phyloP scores from a whole-genome alignment of 2,329 filamentous ascomycete genomes.

The Orbilia javanica region DNA sequence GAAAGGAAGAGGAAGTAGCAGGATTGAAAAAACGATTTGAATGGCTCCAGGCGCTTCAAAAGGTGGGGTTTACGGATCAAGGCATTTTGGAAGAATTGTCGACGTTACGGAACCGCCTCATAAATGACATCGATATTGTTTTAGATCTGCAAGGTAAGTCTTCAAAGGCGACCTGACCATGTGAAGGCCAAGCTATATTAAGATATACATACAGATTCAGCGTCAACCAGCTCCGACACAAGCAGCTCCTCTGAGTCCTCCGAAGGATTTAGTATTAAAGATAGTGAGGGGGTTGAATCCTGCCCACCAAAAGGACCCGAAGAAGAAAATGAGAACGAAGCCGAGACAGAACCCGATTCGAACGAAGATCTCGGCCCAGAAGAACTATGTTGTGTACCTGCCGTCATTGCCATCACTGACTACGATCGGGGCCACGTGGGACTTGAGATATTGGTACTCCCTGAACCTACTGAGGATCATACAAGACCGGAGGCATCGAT shows the following conservation, averaged over 20 bases:
- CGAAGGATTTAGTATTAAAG: not conserved
- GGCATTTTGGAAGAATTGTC: no score
- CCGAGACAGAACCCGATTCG: no score
- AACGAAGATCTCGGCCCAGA: not conserved
- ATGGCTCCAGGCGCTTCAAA: no score
- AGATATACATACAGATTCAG: not conserved
- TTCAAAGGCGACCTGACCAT: no score
- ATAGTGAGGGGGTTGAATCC: not conserved
- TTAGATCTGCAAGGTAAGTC: no score
- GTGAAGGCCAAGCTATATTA: no score
- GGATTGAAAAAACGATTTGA: no score
- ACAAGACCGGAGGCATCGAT: conserved; percentile 23
- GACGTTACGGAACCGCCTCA: no score
- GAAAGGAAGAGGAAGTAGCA: no score
- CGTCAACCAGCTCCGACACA: not conserved
- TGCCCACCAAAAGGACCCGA: not conserved
- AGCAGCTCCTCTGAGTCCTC: not conserved
- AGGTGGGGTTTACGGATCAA: no score
- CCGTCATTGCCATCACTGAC: conserved; percentile 26
- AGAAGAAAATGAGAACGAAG: no score
- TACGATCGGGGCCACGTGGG: conserved; percentile 34
- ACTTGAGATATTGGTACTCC: conserved; percentile 44
- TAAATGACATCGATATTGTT: no score
- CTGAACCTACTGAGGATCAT: conserved; percentile 20
- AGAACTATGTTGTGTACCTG: not conserved